Base-by-base conservation (phyloP, 2,329 filamentous ascomycete species). In the Alternaria angustiovoidea region DNA sequence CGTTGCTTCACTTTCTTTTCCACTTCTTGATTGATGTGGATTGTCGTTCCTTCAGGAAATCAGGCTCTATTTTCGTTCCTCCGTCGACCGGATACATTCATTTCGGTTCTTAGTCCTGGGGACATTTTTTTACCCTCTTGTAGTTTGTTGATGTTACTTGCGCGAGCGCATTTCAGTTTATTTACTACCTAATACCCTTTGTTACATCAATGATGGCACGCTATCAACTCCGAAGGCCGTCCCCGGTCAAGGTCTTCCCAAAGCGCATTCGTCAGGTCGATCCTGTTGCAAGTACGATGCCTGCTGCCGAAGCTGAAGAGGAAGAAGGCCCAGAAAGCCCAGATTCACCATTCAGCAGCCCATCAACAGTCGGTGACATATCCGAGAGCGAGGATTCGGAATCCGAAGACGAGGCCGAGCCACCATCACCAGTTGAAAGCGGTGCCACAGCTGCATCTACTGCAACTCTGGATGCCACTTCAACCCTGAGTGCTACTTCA, bases 1-100 rank as follows among this genome's bases (percentile, higher is more conserved):
- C 49, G 56, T 52, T 63, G 57, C 58, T 62, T 66, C 57, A 55
- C 67, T 63, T 58, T 64, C 57, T 36, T 57, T 61, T 57, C 57
- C 60, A 64, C 59, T 57, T 68, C 57, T 63, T 44, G 58, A 32
- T 63, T 66, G 64, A 57, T 62, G 61, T 55, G 63, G 59, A 54
- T 57, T 57, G 34, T 47, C 41, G 22, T 59, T 55, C 28, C 28
- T 43, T 46, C 20, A 55, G 48, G 49, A 66, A 60, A 62, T 64
- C 61, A 71, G 65, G 59, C 61, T 58, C 64, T 68, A 63, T 52
- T 62, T 67, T 62, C 56, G 36, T 43, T 26, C 18, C 52, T 71
- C 74, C 71, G 72, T 75, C 75, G 74, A 76, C 53, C 73, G 74
- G 72, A 66, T 68, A 57, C 54, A 61, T 61, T 64, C 34, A 60